Evolutionary conservation across 108 stramenopile species (phyloP).

Genomic region (Fragilariopsis cylindrus): DNA sequence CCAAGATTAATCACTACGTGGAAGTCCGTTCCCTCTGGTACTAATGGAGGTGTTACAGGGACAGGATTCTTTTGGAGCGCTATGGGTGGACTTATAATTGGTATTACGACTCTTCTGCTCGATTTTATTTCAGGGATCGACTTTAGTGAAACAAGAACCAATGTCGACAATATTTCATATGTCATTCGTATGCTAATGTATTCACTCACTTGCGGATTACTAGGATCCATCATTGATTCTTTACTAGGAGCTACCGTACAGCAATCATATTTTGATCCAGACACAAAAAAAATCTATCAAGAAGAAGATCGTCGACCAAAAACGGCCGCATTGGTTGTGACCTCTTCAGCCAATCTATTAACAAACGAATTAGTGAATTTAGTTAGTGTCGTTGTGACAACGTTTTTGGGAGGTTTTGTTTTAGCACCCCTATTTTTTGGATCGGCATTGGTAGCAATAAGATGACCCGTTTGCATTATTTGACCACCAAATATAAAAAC

Average conservation of each 20-base stretch:
- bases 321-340: slow-evolving; percentile 26
- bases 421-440: slow-evolving; percentile 54
- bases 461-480: too few relatives aligned
- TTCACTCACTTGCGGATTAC: slow-evolving; percentile 54
- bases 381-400: slow-evolving; percentile 58
- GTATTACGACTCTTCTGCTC: slow-evolving; percentile 45
- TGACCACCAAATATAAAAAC: too few relatives aligned
- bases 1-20: slow-evolving; percentile 73
- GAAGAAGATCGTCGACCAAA: slow-evolving; percentile 16
- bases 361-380: slow-evolving; percentile 85
- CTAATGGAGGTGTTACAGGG: slow-evolving; percentile 79
- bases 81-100: slow-evolving; percentile 70
- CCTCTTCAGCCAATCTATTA: slow-evolving; percentile 48
- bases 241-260: slow-evolving; percentile 80
- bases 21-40: slow-evolving; percentile 67
- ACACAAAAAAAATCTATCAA: slow-evolving; percentile 58
- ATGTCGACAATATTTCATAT: slow-evolving; percentile 1
- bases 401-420: slow-evolving; percentile 55
- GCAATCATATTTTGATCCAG: slow-evolving; percentile 60
- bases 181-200: slow-evolving; percentile 39
- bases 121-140: slow-evolving; percentile 45
- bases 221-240: slow-evolving; percentile 76
- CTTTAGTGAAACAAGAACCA: slow-evolving; percentile 15
- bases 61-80: slow-evolving; percentile 59
- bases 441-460: neutral